phyloP scores from a whole-genome alignment of 2,329 filamentous ascomycete species.

The Colletotrichum tamarilloi region DNA sequence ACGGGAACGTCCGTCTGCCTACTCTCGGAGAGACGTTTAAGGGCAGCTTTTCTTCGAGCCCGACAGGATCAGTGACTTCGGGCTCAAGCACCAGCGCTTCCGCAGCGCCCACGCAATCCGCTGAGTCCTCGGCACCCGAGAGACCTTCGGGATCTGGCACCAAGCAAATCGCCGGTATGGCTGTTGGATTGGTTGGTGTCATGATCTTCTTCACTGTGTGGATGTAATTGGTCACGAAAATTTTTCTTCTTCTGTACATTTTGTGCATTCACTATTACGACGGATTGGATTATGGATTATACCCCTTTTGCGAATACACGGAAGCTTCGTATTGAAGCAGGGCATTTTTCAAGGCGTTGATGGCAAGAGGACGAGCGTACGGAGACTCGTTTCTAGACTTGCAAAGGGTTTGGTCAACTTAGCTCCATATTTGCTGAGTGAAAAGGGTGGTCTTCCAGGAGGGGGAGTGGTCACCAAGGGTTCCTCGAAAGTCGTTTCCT shows the following conservation, averaged over 20 bases:
- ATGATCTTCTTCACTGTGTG: conserved; percentile 64
- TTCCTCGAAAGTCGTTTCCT: neutral
- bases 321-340: conserved; percentile 10
- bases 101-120: conserved; percentile 44
- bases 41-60: conserved; percentile 39
- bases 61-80: conserved; percentile 34
- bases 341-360: conserved; percentile 21
- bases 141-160: conserved; percentile 53
- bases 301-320: conserved; percentile 20
- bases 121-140: conserved; percentile 41
- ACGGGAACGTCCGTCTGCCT: conserved; percentile 77
- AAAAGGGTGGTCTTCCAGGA: neutral
- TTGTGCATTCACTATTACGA: conserved; percentile 19
- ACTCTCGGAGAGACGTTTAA: conserved; percentile 68
- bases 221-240: conserved; percentile 47
- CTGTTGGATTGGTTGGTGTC: conserved; percentile 59
- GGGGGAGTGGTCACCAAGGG: neutral
- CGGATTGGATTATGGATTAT: conserved; percentile 25
- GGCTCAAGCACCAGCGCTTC: conserved; percentile 30
- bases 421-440: neutral
- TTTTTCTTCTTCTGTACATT: conserved; percentile 28
- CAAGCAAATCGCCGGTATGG: conserved; percentile 61
- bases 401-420: neutral
- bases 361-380: neutral
- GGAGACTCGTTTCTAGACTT: neutral